Evolutionary conservation across 352 stramenopile species (phyloP), one percentile per base, ranked within the genome.

Genomic region (Globisporangium apiculatum): DNA sequence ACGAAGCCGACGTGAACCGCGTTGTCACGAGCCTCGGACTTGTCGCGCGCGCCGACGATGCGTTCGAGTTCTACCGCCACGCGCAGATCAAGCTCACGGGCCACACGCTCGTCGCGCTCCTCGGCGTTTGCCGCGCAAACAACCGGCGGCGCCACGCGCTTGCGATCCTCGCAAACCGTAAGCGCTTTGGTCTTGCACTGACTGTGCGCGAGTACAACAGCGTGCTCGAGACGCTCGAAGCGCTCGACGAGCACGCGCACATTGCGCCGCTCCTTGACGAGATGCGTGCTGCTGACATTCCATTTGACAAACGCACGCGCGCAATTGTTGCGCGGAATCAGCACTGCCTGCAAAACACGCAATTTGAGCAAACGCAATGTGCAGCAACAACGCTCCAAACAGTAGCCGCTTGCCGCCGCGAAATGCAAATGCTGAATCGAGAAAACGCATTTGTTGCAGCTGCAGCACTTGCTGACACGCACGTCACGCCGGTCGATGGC

Each of bases 31-130:
- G 67, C 53, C 51, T 87, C 12, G 77, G 77, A 0, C 66, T 68
- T 37, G 62, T 77, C 9, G 56, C 61, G 7, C 56, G 65, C 6
- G 60, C 73, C 0, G 67, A 84, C 38, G 57, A 65, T 5, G 75
- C 77, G n/a, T 87, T 87, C 52, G 68, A 79, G n/a, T 86, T 87
- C 57, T 87, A 86, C 47, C 57, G 65, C 17, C 65, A 72, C 48
- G 69, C 77, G 8, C 57, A 71, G 43, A 74, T 73, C 5, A 63
- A 72, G n/a, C 68, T 87, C 55, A 69, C 65, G 2, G 43, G 66
- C 7, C 64, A 75, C 24, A 84, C 75, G 51, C 48, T 85, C 17
- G 60, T 80, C 58, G 69, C 71, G 47, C 57, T 87, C 35, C 61
- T 87, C 46, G 41, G 66, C n/a, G 72, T 82, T 15, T 87, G 74